phyloP scores from a whole-genome alignment of 108 stramenopile species.

The Cafeteria roenbergensis region DNA sequence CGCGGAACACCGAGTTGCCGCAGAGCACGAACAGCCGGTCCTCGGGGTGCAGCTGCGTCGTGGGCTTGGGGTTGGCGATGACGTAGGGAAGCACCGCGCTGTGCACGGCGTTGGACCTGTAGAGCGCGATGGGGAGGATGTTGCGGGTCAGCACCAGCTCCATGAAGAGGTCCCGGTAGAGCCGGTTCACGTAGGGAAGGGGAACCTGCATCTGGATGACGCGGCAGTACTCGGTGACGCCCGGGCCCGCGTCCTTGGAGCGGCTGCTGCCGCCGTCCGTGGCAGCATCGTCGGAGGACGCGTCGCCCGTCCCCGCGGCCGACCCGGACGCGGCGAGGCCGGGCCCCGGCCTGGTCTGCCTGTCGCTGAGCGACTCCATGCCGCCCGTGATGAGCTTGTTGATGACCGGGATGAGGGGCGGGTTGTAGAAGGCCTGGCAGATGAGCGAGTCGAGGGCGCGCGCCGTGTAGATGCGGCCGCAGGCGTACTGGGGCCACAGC shows the following conservation, averaged over 20 bases:
- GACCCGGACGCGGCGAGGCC: not conserved
- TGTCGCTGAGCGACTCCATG: no score
- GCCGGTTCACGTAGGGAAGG: not conserved
- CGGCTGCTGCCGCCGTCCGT: no score
- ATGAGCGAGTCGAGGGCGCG: conserved; percentile 11
- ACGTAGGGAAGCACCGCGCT: not conserved
- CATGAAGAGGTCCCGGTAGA: conserved; percentile 1
- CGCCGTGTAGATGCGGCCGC: conserved; percentile 6
- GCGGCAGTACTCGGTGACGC: not conserved
- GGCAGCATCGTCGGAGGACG: not conserved
- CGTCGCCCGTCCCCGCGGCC: not conserved
- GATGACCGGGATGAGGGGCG: not conserved
- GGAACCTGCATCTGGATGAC: not conserved
- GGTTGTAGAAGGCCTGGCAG: conserved; percentile 20
- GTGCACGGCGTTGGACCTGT: not conserved
- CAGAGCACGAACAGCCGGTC: not conserved
- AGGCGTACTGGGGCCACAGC: conserved; percentile 5
- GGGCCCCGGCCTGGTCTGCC: no score
- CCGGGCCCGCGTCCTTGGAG: no score
- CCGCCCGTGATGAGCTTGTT: not conserved
- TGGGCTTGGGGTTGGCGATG: not conserved
- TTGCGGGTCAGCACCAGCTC: not conserved
- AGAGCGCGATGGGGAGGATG: not conserved
- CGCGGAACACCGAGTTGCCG: not conserved
- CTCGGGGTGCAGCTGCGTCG: not conserved